These are phyloP conservation scores for Lasiosphaeria hispida DNA, from an alignment of 495 filamentous ascomycete species.

Conservation along the genomic window DNA sequence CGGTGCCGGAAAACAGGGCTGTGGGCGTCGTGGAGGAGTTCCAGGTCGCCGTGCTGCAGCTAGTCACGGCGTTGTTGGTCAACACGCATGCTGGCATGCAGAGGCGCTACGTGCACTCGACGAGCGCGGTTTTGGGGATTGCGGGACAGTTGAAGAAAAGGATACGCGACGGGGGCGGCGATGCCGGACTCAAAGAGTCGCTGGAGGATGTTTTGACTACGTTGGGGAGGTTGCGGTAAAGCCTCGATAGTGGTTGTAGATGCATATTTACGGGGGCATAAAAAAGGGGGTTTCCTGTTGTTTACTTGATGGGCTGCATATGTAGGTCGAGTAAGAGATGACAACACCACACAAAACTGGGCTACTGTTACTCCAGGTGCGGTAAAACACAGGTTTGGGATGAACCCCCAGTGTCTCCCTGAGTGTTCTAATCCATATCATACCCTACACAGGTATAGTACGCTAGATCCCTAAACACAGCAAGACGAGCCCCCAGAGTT, in stretches of 20 bases:
- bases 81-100: constrained; percentile 43
- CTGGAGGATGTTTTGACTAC: constrained; percentile 8
- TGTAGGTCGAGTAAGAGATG: not conserved
- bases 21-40: constrained; percentile 40
- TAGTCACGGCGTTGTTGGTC: constrained; percentile 47
- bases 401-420: too few species aligned
- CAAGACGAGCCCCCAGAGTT: too few species aligned
- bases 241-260: too few species aligned
- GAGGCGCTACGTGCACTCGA: constrained; percentile 44
- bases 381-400: too few species aligned
- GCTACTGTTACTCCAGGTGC: too few species aligned
- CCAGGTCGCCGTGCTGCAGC: constrained; percentile 48
- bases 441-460: too few species aligned
- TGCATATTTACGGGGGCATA: not conserved
- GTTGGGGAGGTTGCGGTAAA: not conserved
- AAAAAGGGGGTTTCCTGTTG: not conserved
- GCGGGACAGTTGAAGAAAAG: constrained; percentile 30
- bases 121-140: constrained; percentile 40
- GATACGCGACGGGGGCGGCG: not conserved
- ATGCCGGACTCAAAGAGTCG: not conserved
- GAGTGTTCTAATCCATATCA: too few species aligned
- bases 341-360: too few species aligned
- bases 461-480: too few species aligned
- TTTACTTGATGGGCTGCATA: not conserved
- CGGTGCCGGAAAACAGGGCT: constrained; percentile 9